Conservation (phyloP, 331 rosid genomes). For the Dryas integrifolia region DNA sequence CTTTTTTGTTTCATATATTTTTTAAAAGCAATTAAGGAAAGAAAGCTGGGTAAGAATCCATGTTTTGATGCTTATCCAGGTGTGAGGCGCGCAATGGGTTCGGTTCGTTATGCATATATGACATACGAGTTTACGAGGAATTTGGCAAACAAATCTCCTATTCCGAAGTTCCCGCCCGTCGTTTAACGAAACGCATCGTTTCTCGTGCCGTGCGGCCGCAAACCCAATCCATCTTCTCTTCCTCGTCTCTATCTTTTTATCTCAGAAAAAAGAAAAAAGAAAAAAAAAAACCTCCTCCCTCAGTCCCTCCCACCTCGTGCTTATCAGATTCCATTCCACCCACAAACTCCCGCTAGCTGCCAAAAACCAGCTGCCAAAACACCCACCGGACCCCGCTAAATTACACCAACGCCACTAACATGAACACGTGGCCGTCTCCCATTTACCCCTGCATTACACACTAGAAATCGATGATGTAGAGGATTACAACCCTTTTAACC, state of each 20-base stretch:
- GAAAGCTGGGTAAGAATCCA: too few species aligned
- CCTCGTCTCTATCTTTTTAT: background rate
- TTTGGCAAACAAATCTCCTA: background rate
- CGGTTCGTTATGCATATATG: background rate
- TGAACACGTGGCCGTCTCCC: background rate
- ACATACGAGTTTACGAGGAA: background rate
- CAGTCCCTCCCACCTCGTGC: background rate
- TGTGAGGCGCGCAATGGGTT: background rate
- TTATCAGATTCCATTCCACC: slow-evolving; percentile 21
- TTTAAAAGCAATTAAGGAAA: too few species aligned
- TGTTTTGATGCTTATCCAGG: background rate
- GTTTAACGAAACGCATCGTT: background rate
- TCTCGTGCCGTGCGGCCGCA: background rate
- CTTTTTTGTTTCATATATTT: too few species aligned
- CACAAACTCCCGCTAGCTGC: slow-evolving; percentile 3
- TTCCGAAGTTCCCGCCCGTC: too few species aligned
- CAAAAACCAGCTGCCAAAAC: background rate
- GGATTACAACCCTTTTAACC: background rate
- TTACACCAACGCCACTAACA: background rate
- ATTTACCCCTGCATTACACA: fast-evolving
- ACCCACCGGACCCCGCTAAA: background rate
- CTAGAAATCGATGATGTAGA: background rate
- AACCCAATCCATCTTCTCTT: background rate
- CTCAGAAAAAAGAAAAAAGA: too few species aligned
- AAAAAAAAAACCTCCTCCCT: background rate